These are phyloP conservation scores for Trichoderma atroviride DNA, from an alignment of 2,329 filamentous ascomycete genomes.

Conservation along the genomic window DNA sequence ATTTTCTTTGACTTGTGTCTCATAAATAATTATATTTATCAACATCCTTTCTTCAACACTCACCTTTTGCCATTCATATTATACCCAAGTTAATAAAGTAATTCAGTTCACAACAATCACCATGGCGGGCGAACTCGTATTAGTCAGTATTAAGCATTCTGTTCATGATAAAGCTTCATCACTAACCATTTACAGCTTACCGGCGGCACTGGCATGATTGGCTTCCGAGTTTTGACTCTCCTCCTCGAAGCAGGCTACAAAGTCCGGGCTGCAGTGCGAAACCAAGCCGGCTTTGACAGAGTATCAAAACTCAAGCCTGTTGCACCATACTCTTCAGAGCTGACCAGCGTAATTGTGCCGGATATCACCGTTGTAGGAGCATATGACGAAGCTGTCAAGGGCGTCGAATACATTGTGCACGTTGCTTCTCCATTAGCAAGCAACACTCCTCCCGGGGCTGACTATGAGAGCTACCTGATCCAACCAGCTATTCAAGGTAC, in stretches of 20 bases:
- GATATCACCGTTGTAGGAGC: conserved; percentile 42
- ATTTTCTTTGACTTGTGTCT: background rate
- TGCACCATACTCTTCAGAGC: conserved; percentile 24
- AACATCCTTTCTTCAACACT: background rate
- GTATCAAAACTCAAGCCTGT: conserved; percentile 29
- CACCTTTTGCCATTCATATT: background rate
- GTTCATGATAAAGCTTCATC: background rate
- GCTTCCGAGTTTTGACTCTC: conserved; percentile 34
- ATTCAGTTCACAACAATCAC: background rate
- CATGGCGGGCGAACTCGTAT: conserved; percentile 24
- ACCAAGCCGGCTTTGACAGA: conserved; percentile 27
- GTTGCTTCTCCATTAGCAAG: conserved; percentile 33
- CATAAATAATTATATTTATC: background rate
- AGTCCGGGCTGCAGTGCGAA: conserved; percentile 38
- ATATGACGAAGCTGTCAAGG: conserved; percentile 45
- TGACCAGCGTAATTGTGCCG: conserved; percentile 39
- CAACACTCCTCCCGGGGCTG: conserved; percentile 13
- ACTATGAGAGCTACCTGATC: conserved; percentile 33
- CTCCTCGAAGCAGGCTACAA: conserved; percentile 35
- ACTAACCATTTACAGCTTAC: conserved; percentile 30
- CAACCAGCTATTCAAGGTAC: conserved; percentile 43
- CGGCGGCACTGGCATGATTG: conserved; percentile 38
- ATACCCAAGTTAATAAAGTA: background rate
- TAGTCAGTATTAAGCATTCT: background rate
- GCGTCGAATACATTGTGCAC: conserved; percentile 42